Evolutionary conservation across 192 early-diverging fungal species (phyloP).

Genomic region (Podila epicladia): DNA sequence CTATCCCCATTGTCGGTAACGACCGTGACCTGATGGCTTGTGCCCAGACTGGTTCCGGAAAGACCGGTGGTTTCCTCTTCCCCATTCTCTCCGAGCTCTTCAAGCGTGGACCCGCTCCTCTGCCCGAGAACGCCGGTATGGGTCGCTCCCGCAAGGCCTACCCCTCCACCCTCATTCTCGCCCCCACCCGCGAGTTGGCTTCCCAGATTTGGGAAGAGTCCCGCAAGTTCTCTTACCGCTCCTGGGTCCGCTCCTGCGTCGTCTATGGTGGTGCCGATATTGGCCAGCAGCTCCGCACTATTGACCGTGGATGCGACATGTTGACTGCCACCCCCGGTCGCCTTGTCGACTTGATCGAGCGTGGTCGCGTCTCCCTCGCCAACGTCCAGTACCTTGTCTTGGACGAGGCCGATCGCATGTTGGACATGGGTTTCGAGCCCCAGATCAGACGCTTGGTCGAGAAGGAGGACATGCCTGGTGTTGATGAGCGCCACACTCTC

Average conservation of each 20-base stretch:
- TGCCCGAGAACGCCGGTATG: slow-evolving; percentile 59
- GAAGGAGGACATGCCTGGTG: slow-evolving; percentile 75
- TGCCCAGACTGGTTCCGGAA: slow-evolving; percentile 95
- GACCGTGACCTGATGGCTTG: slow-evolving; percentile 98
- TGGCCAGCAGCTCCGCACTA: slow-evolving; percentile 83
- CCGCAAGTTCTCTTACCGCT: slow-evolving; percentile 83
- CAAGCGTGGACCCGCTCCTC: slow-evolving; percentile 76
- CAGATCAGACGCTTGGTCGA: slow-evolving; percentile 91
- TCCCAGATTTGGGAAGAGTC: slow-evolving; percentile 96
- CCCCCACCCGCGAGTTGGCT: slow-evolving; percentile 96
- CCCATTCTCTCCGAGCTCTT: slow-evolving; percentile 95
- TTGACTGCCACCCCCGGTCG: slow-evolving; percentile 97
- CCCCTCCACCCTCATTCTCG: slow-evolving; percentile 86
- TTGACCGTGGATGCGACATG: slow-evolving; percentile 94
- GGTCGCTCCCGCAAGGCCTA: slow-evolving; percentile 76
- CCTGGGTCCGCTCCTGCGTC: slow-evolving; percentile 93
- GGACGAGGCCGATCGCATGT: slow-evolving; percentile 98
- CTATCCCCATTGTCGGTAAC: slow-evolving; percentile 80
- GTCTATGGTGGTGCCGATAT: slow-evolving; percentile 97
- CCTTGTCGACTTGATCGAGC: slow-evolving; percentile 92
- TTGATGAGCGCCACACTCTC: slow-evolving; percentile 85
- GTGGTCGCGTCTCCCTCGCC: slow-evolving; percentile 79
- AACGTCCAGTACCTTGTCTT: slow-evolving; percentile 88
- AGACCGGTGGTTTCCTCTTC: slow-evolving; percentile 98
- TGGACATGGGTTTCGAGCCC: slow-evolving; percentile 95